Conservation (phyloP, 352 stramenopile genomes). For the Phytophthora hybrid region DNA sequence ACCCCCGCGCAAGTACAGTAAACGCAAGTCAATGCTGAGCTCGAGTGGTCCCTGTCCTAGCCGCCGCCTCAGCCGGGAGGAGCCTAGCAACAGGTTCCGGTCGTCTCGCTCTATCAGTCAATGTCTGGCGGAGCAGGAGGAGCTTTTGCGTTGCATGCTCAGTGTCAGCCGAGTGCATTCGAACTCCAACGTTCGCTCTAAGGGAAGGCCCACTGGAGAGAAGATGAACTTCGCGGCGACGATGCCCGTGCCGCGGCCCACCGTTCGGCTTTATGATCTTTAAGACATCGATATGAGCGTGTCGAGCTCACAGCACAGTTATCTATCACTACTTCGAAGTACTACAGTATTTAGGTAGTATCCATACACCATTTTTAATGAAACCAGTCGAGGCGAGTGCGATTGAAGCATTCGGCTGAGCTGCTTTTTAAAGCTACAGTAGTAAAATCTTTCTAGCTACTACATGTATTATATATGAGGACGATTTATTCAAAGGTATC, state of each 20-base stretch:
- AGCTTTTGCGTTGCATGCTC: conserved; percentile 52
- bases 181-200: conserved; percentile 23
- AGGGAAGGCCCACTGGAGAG: conserved; percentile 6
- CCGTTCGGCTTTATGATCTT: conserved; percentile 33
- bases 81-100: conserved; percentile 23
- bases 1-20: conserved; percentile 27
- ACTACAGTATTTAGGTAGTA: neutral
- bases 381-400: neutral
- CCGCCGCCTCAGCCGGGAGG: conserved; percentile 24
- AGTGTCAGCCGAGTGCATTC: conserved; percentile 37
- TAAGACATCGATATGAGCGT: conserved; percentile 8
- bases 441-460: neutral
- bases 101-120: conserved; percentile 51
- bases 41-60: conserved; percentile 28
- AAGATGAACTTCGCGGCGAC: conserved; percentile 38
- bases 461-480: too few species aligned
- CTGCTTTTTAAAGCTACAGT: neutral
- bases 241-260: conserved; percentile 30
- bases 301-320: neutral
- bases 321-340: conserved; percentile 15
- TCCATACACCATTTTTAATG: neutral
- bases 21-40: conserved; percentile 24
- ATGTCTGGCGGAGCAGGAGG: conserved; percentile 51
- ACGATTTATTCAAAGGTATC: too few species aligned
- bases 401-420: conserved; percentile 26